A percentile compares a stretch with the other conserved stretches of the same genome.
phyloP scores from a whole-genome alignment of 129 eudicot species.

The Tagetes erecta region DNA sequence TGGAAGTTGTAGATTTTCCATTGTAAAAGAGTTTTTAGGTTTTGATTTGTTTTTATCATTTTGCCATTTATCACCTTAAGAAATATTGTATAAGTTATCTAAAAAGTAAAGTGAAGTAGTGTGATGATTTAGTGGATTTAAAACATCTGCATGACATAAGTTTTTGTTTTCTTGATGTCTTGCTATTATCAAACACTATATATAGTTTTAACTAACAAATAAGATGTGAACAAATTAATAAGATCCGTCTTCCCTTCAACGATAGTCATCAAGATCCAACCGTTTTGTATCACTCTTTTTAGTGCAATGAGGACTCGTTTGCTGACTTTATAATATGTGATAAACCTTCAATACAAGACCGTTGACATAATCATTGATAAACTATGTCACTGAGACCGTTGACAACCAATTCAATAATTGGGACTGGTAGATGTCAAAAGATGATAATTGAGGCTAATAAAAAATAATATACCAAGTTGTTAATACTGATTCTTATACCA shows the following conservation, averaged over 20 bases:
- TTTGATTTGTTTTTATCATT: neutral
- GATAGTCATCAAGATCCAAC: too few relatives aligned
- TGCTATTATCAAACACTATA: neutral
- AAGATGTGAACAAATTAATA: neutral
- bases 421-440: too few relatives aligned
- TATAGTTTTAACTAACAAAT: neutral
- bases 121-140: conserved; percentile 9
- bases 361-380: too few relatives aligned
- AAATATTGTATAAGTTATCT: neutral
- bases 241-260: too few relatives aligned
- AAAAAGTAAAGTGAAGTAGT: neutral
- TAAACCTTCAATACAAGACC: too few relatives aligned
- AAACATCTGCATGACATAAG: neutral
- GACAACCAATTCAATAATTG: too few relatives aligned
- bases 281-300: too few relatives aligned
- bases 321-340: too few relatives aligned
- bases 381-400: too few relatives aligned
- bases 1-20: neutral
- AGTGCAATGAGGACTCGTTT: too few relatives aligned
- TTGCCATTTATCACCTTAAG: neutral
- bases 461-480: too few relatives aligned
- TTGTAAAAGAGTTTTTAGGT: neutral
- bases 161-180: neutral
- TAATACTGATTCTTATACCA: neutral
- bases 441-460: too few relatives aligned